Percentiles rank a stretch among this genome's conserved stretches.
These are phyloP conservation scores for Immersiella caudata DNA, from an alignment of 495 filamentous ascomycete genomes.

Conservation along the genomic window DNA sequence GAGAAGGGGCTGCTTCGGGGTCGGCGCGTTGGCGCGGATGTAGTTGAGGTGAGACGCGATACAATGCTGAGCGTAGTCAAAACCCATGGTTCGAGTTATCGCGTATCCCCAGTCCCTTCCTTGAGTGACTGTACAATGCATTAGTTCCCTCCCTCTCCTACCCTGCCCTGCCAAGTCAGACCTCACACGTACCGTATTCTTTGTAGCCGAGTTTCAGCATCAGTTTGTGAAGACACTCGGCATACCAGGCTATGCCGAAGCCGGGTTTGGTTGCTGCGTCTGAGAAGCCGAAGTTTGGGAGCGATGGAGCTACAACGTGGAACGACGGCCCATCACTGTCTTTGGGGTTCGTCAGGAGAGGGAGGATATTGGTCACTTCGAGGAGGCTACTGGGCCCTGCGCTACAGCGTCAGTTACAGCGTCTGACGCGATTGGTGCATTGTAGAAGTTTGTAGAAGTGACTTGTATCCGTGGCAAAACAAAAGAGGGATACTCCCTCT, in stretches of 20 bases:
- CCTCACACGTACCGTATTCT: constrained; percentile 5
- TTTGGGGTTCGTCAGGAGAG: constrained; percentile 49
- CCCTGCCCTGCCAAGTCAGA: not conserved
- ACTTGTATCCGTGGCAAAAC: constrained; percentile 60
- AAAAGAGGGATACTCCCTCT: constrained; percentile 54
- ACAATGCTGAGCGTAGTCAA: constrained; percentile 58
- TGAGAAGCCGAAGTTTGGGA: constrained; percentile 52
- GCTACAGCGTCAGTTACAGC: not conserved
- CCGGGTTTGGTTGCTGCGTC: constrained; percentile 20
- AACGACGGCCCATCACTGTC: constrained; percentile 52
- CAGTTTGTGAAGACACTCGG: constrained; percentile 24
- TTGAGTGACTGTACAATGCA: constrained; percentile 51
- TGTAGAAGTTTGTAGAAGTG: too few relatives aligned
- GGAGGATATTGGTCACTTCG: constrained; percentile 66
- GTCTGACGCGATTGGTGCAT: too few relatives aligned
- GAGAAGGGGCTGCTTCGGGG: constrained; percentile 44
- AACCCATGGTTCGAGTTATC: constrained; percentile 61
- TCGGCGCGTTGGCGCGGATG: constrained; percentile 44
- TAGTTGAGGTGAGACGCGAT: constrained; percentile 69
- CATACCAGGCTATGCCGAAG: constrained; percentile 22
- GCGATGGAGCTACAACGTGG: constrained; percentile 66
- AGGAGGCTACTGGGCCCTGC: constrained; percentile 70
- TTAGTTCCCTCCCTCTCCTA: not conserved
- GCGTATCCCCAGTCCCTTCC: constrained; percentile 71
- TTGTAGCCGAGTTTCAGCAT: constrained; percentile 25